Evolutionary conservation across 2,329 filamentous ascomycete species (phyloP).

Genomic region (Botrytis galanthina): DNA sequence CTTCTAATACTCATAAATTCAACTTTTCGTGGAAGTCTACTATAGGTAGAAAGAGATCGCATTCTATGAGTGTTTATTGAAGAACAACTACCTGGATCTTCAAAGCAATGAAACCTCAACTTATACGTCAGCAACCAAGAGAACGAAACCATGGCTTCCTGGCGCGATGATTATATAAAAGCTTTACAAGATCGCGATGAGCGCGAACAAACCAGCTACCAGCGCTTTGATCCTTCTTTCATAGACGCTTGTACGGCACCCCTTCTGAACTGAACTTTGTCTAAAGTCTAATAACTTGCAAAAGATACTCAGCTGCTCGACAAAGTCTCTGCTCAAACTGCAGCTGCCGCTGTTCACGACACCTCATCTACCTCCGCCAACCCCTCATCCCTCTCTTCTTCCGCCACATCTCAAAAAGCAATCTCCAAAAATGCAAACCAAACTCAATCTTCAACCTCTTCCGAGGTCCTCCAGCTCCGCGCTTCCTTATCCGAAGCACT

Average conservation of each 20-base stretch:
- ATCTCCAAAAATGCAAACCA: constrained; percentile 36
- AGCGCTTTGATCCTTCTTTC: constrained; percentile 59
- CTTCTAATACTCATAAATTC: not conserved
- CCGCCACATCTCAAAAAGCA: constrained; percentile 35
- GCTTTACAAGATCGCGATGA: constrained; percentile 71
- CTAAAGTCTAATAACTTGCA: constrained; percentile 21
- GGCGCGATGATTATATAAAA: constrained; percentile 77
- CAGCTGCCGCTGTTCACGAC: constrained; percentile 48
- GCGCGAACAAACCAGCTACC: constrained; percentile 61
- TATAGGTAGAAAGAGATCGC: not conserved
- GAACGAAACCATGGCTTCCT: constrained; percentile 42
- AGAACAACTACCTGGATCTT: not conserved
- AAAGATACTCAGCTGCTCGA: constrained; percentile 67
- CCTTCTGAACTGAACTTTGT: constrained; percentile 1
- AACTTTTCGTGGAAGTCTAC: not conserved
- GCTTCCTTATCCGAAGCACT: constrained; percentile 75
- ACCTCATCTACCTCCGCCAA: constrained; percentile 27
- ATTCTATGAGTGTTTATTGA: constrained; percentile 1
- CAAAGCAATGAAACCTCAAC: constrained; percentile 19
- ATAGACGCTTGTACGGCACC: constrained; percentile 72
- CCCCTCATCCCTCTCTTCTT: constrained; percentile 33
- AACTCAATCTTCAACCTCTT: constrained; percentile 32
- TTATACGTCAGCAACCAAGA: constrained; percentile 17
- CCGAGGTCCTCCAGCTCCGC: constrained; percentile 51
- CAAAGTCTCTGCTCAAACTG: constrained; percentile 61